Evolutionary conservation across 331 rosid species (phyloP).

Genomic region (Acacia pycnantha): DNA sequence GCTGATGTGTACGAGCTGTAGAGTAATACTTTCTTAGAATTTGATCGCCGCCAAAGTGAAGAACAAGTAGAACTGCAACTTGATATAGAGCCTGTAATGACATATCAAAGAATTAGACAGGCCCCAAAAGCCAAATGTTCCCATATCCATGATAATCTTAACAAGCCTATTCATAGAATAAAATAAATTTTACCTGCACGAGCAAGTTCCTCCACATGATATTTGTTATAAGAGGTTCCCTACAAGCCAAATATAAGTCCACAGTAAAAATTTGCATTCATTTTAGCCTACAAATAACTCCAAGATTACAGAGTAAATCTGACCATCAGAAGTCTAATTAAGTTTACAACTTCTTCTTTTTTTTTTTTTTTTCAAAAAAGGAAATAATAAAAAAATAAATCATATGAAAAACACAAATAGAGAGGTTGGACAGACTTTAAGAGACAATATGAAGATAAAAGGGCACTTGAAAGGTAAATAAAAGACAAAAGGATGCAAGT

Average conservation of each 20-base stretch:
- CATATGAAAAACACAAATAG: background rate
- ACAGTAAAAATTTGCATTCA: constrained; percentile 23
- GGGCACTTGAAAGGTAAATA: background rate
- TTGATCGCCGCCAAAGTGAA: constrained; percentile 61
- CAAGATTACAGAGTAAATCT: constrained; percentile 10
- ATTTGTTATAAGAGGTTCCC: constrained; percentile 98
- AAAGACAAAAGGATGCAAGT: background rate
- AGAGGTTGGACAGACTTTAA: background rate
- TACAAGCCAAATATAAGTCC: constrained; percentile 41
- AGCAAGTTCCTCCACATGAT: constrained; percentile 96
- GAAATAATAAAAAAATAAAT: background rate
- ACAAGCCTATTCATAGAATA: constrained; percentile 8
- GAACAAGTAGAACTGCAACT: constrained; percentile 70
- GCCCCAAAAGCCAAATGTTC: background rate
- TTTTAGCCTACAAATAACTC: background rate
- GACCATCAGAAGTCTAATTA: constrained; percentile 5
- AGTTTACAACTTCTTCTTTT: background rate
- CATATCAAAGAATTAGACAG: constrained; percentile 26
- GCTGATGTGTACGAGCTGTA: constrained; percentile 30
- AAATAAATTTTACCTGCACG: constrained; percentile 63
- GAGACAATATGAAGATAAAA: background rate
- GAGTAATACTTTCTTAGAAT: constrained; percentile 42
- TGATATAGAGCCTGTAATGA: constrained; percentile 79
- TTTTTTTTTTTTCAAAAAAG: background rate
- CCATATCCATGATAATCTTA: background rate